phyloP scores from a whole-genome alignment of 2,329 filamentous ascomycete species.

The Neopestalotiopsis rosae region DNA sequence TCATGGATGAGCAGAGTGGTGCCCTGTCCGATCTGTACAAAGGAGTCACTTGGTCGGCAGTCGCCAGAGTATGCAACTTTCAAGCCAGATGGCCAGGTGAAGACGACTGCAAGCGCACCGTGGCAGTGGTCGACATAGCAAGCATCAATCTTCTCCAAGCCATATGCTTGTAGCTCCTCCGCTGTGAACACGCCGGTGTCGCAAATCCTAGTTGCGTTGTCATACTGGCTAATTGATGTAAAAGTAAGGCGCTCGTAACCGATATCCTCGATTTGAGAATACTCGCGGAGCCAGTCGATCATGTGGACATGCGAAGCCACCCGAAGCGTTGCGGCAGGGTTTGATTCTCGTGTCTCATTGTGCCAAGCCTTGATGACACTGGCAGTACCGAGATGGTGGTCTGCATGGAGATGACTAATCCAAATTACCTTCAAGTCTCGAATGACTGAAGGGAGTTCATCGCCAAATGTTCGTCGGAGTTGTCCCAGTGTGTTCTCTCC shows the following conservation, averaged over 20 bases:
- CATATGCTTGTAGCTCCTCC: conserved; percentile 55
- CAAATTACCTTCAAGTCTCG: conserved; percentile 80
- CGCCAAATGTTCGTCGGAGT: conserved; percentile 74
- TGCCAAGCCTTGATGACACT: conserved; percentile 85
- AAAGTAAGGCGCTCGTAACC: conserved; percentile 61
- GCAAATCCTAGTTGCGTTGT: conserved; percentile 18
- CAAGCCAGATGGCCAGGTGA: conserved; percentile 81
- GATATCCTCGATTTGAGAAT: conserved; percentile 77
- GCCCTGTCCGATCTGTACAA: conserved; percentile 72
- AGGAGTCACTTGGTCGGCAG: conserved; percentile 77
- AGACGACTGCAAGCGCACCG: conserved; percentile 74
- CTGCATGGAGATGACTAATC: conserved; percentile 95
- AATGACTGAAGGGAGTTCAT: conserved; percentile 74
- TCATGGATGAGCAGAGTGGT: conserved; percentile 92
- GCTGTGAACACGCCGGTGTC: conserved; percentile 38
- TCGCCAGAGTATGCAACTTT: conserved; percentile 94
- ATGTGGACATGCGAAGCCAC: conserved; percentile 76
- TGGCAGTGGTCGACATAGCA: conserved; percentile 79
- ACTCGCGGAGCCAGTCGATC: conserved; percentile 79
- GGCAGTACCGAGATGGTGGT: conserved; percentile 90
- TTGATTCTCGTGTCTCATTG: conserved; percentile 49
- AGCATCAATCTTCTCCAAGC: conserved; percentile 70
- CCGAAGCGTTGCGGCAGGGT: conserved; percentile 53
- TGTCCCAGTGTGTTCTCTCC: conserved; percentile 94
- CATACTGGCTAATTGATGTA: conserved; percentile 15